Conservation (phyloP, 176 grass and related monocot species). For the Raddia guianensis region DNA sequence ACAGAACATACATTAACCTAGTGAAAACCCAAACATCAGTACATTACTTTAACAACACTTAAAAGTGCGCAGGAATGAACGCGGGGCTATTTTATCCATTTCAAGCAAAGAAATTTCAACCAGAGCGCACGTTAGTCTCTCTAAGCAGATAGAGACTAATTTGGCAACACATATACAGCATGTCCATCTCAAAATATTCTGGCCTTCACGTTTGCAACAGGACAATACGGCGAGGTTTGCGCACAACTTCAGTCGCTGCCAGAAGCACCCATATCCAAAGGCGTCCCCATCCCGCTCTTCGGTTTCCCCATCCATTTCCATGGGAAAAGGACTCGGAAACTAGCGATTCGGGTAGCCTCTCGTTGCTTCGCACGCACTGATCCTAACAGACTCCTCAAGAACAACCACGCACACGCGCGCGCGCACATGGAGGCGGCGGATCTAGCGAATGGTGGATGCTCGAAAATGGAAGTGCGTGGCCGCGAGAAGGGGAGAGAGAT, state of each 20-base stretch:
- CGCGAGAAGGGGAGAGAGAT: not conserved
- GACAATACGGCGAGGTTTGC: not conserved
- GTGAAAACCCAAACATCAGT: not conserved
- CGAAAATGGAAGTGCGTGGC: not conserved
- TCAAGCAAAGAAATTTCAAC: slow-evolving; percentile 1
- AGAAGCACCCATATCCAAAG: not conserved
- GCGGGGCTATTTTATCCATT: not conserved
- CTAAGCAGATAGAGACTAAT: not conserved
- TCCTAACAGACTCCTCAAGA: not conserved
- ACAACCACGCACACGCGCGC: not conserved
- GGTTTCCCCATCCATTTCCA: not conserved
- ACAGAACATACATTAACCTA: not conserved
- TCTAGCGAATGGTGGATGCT: not conserved
- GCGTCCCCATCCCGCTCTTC: not conserved
- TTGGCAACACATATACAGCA: slow-evolving; percentile 6
- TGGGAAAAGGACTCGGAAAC: not conserved
- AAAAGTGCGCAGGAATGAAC: not conserved
- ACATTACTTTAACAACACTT: not conserved
- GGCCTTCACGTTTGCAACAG: not conserved
- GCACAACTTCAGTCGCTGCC: not conserved
- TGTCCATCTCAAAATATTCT: slow-evolving; percentile 6
- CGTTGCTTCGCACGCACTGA: not conserved
- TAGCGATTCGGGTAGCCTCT: not conserved
- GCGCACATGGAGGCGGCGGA: not conserved
- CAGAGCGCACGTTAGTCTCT: not conserved